Percentiles rank a stretch among this genome's conserved stretches.
These are phyloP conservation scores for Microsporum canis DNA, from an alignment of 2,329 filamentous ascomycete genomes.

Conservation along the genomic window DNA sequence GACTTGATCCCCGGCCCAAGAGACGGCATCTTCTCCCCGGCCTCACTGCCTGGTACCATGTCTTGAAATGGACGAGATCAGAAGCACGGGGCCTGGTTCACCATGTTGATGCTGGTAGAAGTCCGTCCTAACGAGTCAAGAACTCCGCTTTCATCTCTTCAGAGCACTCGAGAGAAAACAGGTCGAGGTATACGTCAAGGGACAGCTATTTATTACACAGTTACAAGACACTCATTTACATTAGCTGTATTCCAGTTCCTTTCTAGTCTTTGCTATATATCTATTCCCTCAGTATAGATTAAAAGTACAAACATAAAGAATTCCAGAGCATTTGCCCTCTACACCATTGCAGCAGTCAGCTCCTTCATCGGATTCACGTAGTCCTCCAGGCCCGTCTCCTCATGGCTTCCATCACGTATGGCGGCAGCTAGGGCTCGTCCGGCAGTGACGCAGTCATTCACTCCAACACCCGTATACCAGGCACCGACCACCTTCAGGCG, in stretches of 20 bases:
- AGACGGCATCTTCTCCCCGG: not conserved
- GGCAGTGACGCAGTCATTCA: slow-evolving; percentile 39
- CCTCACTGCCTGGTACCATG: not conserved
- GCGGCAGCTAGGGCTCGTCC: not conserved
- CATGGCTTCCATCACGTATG: not conserved
- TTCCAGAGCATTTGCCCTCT: too few species aligned
- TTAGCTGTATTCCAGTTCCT: not conserved
- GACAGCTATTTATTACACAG: not conserved
- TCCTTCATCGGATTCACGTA: not conserved
- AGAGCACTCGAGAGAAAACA: not conserved
- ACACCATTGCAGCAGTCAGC: not conserved
- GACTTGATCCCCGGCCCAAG: not conserved
- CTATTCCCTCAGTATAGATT: not conserved
- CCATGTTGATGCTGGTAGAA: too few species aligned
- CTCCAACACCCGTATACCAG: slow-evolving; percentile 41
- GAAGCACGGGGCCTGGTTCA: not conserved
- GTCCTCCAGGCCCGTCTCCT: slow-evolving; percentile 30
- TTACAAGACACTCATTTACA: not conserved
- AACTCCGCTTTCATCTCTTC: not conserved
- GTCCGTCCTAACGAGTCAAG: not conserved
- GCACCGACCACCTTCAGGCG: slow-evolving; percentile 52
- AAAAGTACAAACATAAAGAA: not conserved
- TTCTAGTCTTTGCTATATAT: not conserved
- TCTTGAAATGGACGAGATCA: not conserved
- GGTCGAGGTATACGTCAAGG: not conserved